Conservation (phyloP, 176 grass and related monocot genomes). For the Triticum turgidum region DNA sequence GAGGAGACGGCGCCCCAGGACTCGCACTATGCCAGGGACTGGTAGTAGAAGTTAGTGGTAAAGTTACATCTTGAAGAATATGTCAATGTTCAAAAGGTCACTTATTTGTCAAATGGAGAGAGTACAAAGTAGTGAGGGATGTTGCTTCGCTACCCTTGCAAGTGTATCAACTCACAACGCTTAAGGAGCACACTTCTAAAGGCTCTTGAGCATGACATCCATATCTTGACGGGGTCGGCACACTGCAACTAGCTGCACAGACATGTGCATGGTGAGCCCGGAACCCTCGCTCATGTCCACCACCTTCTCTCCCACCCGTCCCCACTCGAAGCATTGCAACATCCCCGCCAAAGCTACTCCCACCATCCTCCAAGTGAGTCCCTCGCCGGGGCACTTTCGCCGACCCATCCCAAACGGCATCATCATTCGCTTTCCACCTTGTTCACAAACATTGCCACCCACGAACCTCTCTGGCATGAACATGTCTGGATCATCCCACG, state of each 20-base stretch:
- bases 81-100: not conserved
- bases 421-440: conserved; percentile 35
- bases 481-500: conserved; percentile 22
- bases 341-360: conserved; percentile 26
- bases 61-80: not conserved
- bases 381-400: conserved; percentile 42
- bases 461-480: conserved; percentile 47
- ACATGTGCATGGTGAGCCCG: conserved; percentile 60
- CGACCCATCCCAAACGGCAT: conserved; percentile 49
- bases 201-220: not conserved
- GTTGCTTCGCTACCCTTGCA: not conserved
- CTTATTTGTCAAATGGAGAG: not conserved
- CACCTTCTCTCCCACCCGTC: not conserved
- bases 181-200: not conserved
- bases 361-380: conserved; percentile 12
- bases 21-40: too few relatives aligned
- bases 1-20: too few relatives aligned
- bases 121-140: not conserved
- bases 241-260: conserved; percentile 21
- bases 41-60: too few relatives aligned
- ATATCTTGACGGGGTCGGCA: conserved; percentile 33
- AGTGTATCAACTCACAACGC: not conserved
- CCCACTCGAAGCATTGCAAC: conserved; percentile 59
- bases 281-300: conserved; percentile 57
- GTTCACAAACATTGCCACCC: not conserved